These are phyloP conservation scores for Neocatenulostroma microsporum DNA, from an alignment of 2,329 filamentous ascomycete species.

Conservation along the genomic window DNA sequence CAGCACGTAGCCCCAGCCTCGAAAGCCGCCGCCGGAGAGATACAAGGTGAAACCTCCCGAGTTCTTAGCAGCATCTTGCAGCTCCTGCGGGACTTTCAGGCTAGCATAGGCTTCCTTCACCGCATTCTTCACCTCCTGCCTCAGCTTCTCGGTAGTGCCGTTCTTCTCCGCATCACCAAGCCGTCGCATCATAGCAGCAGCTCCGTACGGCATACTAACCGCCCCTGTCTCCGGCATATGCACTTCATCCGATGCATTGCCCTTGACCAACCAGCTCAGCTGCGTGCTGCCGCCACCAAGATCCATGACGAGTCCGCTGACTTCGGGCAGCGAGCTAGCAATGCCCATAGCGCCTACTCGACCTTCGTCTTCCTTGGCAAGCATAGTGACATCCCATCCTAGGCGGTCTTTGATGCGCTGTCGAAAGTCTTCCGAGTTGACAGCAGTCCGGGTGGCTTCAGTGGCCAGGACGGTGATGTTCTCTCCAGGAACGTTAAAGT, in stretches of 20 bases:
- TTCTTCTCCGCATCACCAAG: constrained; percentile 40
- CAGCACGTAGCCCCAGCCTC: constrained; percentile 83
- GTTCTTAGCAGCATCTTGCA: constrained; percentile 38
- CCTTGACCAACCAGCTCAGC: constrained; percentile 54
- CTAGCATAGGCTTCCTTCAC: constrained; percentile 37
- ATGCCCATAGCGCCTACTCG: constrained; percentile 76
- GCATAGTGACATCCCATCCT: constrained; percentile 61
- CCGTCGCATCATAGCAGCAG: constrained; percentile 55
- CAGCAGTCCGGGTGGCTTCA: constrained; percentile 75
- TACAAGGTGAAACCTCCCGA: constrained; percentile 60
- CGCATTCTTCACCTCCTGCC: constrained; percentile 42
- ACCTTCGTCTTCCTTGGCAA: constrained; percentile 75
- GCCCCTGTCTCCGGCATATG: constrained; percentile 48
- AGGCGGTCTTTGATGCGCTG: constrained; percentile 54
- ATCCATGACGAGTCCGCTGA: constrained; percentile 79
- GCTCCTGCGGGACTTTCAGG: constrained; percentile 49
- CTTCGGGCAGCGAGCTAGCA: constrained; percentile 60
- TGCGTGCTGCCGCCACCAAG: constrained; percentile 70
- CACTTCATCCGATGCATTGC: constrained; percentile 44
- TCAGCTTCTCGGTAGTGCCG: constrained; percentile 35
- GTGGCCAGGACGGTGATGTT: constrained; percentile 75
- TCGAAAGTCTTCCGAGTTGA: constrained; percentile 64
- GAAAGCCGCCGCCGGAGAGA: constrained; percentile 81
- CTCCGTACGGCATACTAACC: constrained; percentile 62
- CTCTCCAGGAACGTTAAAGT: constrained; percentile 57